Evolutionary conservation across 2,329 filamentous ascomycete genomes (phyloP).

Genomic region (Sporothrix dimorphospora): DNA sequence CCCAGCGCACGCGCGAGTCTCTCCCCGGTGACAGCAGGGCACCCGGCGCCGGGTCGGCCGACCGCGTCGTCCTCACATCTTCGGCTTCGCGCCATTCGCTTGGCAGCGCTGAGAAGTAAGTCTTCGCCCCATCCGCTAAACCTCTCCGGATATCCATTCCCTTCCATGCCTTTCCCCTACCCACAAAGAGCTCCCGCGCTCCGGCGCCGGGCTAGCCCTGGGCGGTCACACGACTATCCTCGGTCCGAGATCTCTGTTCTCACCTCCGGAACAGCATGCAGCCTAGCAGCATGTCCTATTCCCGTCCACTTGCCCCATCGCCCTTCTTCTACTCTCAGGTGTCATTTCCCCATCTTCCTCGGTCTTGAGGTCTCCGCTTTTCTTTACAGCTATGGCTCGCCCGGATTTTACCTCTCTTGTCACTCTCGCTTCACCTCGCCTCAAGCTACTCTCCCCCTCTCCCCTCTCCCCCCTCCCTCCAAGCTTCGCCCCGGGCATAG

Average conservation of each 20-base stretch:
- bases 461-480: too few species aligned
- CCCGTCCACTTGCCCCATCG: background rate
- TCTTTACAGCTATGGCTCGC: background rate
- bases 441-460: background rate
- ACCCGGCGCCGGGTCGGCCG: slow-evolving; percentile 48
- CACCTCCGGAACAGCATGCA: background rate
- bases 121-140: slow-evolving; percentile 35
- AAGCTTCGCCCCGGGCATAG: background rate
- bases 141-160: background rate
- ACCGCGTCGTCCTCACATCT: slow-evolving; percentile 50
- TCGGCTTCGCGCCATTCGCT: slow-evolving; percentile 54
- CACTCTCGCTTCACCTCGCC: background rate
- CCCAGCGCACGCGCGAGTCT: slow-evolving; percentile 57
- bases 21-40: slow-evolving; percentile 55
- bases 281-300: background rate
- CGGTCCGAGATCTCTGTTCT: background rate
- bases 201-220: background rate
- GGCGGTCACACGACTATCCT: background rate
- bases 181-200: background rate
- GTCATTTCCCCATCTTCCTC: slow-evolving; percentile 24
- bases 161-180: background rate
- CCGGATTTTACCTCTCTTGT: background rate
- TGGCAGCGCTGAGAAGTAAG: slow-evolving; percentile 59
- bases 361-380: slow-evolving; percentile 1
- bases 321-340: background rate